These are phyloP conservation scores for Meyerozyma smithsonii DNA, from an alignment of 1,139 yeast species.

Conservation along the genomic window DNA sequence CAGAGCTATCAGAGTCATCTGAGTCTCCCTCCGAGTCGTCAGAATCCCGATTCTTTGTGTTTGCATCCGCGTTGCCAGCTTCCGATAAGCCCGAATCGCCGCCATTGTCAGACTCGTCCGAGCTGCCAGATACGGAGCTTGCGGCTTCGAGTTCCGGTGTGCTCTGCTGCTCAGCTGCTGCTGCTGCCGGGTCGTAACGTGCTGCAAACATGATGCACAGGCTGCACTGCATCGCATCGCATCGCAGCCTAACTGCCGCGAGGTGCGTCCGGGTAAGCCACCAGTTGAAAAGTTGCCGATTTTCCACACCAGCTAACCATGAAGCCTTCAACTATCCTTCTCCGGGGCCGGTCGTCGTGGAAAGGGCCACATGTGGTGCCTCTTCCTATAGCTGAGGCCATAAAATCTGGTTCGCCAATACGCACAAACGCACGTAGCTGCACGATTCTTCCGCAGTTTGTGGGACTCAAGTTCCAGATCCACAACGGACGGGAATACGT, in stretches of 20 bases:
- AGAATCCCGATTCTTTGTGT: too few relatives aligned
- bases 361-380: slow-evolving; percentile 96
- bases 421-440: slow-evolving; percentile 94
- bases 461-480: slow-evolving; percentile 87
- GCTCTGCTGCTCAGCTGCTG: slow-evolving; percentile 16
- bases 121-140: too few relatives aligned
- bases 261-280: slow-evolving; percentile 3
- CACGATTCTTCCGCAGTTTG: slow-evolving; percentile 91
- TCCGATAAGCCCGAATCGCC: too few relatives aligned
- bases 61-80: too few relatives aligned
- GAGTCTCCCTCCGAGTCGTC: too few relatives aligned
- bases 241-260: neutral
- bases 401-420: slow-evolving; percentile 75
- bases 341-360: slow-evolving; percentile 73
- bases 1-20: too few relatives aligned
- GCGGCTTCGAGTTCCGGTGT: too few relatives aligned
- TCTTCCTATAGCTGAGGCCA: slow-evolving; percentile 81
- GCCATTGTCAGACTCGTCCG: too few relatives aligned
- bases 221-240: neutral
- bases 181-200: slow-evolving; percentile 52
- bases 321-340: slow-evolving; percentile 53
- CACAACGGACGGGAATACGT: slow-evolving; percentile 96
- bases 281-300: neutral
- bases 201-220: slow-evolving; percentile 50
- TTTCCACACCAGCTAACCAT: slow-evolving; percentile 23